Base-by-base conservation (phyloP, 2,329 filamentous ascomycete genomes). In the Beauveria brongniartii region DNA sequence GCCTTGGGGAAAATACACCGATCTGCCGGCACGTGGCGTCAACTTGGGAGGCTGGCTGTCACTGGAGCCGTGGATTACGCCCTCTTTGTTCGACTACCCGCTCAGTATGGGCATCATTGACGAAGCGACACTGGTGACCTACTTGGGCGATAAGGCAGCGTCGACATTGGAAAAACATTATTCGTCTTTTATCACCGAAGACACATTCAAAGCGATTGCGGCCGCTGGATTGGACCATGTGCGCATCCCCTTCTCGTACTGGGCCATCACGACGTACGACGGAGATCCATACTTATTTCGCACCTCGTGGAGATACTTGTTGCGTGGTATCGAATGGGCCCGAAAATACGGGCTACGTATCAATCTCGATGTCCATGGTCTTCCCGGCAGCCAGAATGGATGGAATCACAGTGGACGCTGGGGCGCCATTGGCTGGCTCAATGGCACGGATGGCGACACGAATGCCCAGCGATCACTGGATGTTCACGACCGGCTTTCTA, bases 371-470 rank as follows among this genome's bases (percentile, higher is more conserved):
- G 77, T 97, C 5, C 94, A 99, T 75, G 92, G 83, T n/a, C 79
- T 94, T 0, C 93, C 93, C 0, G 94, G 94, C 0, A 93, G 89
- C 63, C 94, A 97, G 70, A 99, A 99, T 69, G 94, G 94, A 2
- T 97, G 93, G 93, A 97, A 97, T 68, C 94, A 99, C 73, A 95
- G 90, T 67, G 94, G 94, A 0, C 85, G 86, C 10, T 87, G 89
- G 71, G 93, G 94, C 1, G 63, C 75, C 1, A 93, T 97, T 64
- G 82, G 85, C 28, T 99, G 94, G 94, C 77, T 97, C 44, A 94
- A 94, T 68, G 94, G 94, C n/a, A 88, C 90, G 0, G 80, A 96
- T 69, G 93, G 94, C 12, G 79, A 82, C 1, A 73, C 86, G 16
- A 96, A 97, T 71, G 88, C 82, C 0, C 82, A 96, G 68, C 85